Conservation (phyloP, 2,329 filamentous ascomycete genomes). For the Trichoderma polysporum region DNA sequence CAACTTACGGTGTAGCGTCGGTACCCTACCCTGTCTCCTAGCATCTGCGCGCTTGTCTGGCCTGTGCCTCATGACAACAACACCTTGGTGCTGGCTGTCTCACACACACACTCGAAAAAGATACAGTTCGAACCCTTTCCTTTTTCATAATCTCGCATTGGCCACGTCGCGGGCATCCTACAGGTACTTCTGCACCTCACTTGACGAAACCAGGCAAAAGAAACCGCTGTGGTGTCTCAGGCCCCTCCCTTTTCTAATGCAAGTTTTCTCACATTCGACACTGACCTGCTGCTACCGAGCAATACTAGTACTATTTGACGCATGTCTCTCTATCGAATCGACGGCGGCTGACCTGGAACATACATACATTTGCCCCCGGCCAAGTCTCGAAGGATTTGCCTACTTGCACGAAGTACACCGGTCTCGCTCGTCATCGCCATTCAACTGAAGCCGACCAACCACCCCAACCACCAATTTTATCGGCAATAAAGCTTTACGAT, state of each 20-base stretch:
- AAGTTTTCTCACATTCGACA: neutral
- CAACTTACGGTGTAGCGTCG: slow-evolving; percentile 3
- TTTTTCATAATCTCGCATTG: slow-evolving; percentile 4
- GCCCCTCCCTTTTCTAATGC: neutral
- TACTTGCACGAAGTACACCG: neutral
- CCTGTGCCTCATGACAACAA: slow-evolving; percentile 15
- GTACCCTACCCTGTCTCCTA: neutral
- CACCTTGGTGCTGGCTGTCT: neutral
- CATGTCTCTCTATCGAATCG: slow-evolving; percentile 1
- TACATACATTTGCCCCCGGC: neutral
- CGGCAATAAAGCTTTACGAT: slow-evolving; percentile 12
- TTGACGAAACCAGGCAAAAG: neutral
- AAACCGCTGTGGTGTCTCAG: neutral
- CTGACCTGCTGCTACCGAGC: neutral
- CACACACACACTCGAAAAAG: neutral
- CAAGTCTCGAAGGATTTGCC: slow-evolving; percentile 9
- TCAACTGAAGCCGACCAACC: slow-evolving; percentile 4
- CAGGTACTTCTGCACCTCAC: neutral
- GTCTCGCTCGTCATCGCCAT: slow-evolving; percentile 3
- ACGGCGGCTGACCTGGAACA: slow-evolving; percentile 11
- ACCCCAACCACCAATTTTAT: slow-evolving; percentile 14
- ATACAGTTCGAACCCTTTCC: neutral
- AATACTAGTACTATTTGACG: neutral
- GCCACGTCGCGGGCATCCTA: neutral
- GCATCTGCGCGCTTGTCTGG: neutral